These are phyloP conservation scores for Corchorus capsularis DNA, from an alignment of 345 rosid genomes.

Conservation along the genomic window DNA sequence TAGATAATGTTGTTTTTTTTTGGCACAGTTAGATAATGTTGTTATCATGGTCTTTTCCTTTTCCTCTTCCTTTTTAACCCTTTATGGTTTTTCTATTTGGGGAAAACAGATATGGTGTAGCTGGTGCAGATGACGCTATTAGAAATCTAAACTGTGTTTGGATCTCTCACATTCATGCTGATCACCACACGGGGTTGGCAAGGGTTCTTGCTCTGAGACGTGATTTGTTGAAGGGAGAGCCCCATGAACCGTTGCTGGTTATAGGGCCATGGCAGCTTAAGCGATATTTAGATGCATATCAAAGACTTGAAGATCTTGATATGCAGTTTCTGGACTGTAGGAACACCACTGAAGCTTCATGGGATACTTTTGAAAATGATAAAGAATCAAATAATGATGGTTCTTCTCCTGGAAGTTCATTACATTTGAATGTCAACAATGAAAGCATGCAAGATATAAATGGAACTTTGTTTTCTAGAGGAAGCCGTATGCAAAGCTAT, in stretches of 20 bases:
- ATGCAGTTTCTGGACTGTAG: conserved; percentile 88
- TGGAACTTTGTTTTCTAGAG: conserved; percentile 57
- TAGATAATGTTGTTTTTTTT: neutral
- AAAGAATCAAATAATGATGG: conserved; percentile 28
- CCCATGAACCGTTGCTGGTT: conserved; percentile 80
- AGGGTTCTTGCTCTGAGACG: conserved; percentile 81
- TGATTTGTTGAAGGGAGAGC: conserved; percentile 57
- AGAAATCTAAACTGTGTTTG: conserved; percentile 71
- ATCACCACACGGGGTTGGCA: conserved; percentile 89
- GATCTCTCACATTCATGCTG: conserved; percentile 98
- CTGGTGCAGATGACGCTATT: conserved; percentile 71
- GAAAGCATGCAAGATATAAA: conserved; percentile 24
- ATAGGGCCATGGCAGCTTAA: conserved; percentile 79
- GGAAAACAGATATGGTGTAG: conserved; percentile 63
- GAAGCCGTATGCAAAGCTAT: conserved; percentile 74
- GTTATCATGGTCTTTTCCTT: neutral
- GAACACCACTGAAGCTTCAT: conserved; percentile 62
- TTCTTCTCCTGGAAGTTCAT: conserved; percentile 32
- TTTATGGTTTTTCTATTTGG: conserved; percentile 2
- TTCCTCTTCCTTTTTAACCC: neutral
- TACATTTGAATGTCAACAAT: conserved; percentile 13
- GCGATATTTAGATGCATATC: conserved; percentile 82
- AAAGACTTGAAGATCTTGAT: conserved; percentile 87
- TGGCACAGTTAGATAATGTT: neutral
- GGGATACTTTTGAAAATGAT: conserved; percentile 50